These are phyloP conservation scores for Diaporthe humulicola DNA, from an alignment of 2,329 filamentous ascomycete species.

Conservation along the genomic window DNA sequence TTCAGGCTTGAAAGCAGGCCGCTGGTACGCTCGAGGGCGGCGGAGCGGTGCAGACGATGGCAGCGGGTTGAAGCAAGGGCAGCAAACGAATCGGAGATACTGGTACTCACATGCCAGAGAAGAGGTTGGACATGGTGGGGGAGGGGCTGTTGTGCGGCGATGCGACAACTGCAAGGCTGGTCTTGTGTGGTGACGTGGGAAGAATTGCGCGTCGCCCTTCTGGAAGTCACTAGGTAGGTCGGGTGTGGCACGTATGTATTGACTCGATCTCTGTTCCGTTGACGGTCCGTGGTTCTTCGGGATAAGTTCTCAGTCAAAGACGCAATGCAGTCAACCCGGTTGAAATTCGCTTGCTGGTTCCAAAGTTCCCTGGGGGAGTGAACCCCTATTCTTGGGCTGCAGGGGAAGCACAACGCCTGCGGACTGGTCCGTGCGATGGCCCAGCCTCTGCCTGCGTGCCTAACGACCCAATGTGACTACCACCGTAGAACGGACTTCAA, in stretches of 20 bases:
- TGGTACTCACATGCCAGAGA: slow-evolving; percentile 71
- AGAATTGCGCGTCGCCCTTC: slow-evolving; percentile 15
- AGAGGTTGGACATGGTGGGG: slow-evolving; percentile 69
- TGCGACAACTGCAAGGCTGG: slow-evolving; percentile 19
- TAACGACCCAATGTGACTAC: background rate
- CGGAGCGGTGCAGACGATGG: background rate
- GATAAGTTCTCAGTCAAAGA: slow-evolving; percentile 7
- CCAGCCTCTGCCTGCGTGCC: slow-evolving; percentile 11
- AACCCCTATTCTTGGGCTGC: slow-evolving; percentile 36
- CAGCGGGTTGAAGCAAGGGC: slow-evolving; percentile 19
- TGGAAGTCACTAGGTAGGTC: background rate
- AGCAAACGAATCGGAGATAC: slow-evolving; percentile 20
- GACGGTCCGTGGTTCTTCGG: slow-evolving; percentile 27
- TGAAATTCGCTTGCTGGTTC: slow-evolving; percentile 16
- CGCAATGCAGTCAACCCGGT: slow-evolving; percentile 22
- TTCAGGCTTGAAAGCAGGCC: background rate
- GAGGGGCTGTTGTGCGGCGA: background rate
- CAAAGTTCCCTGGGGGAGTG: slow-evolving; percentile 20
- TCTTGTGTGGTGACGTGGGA: slow-evolving; percentile 40
- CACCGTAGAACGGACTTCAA: background rate
- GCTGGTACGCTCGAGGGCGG: background rate
- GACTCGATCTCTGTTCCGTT: background rate
- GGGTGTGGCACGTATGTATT: slow-evolving; percentile 4
- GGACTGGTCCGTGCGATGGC: slow-evolving; percentile 22
- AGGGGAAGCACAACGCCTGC: slow-evolving; percentile 21